These are phyloP conservation scores for Nothophoma quercina DNA, from an alignment of 2,329 filamentous ascomycete species.

Conservation along the genomic window DNA sequence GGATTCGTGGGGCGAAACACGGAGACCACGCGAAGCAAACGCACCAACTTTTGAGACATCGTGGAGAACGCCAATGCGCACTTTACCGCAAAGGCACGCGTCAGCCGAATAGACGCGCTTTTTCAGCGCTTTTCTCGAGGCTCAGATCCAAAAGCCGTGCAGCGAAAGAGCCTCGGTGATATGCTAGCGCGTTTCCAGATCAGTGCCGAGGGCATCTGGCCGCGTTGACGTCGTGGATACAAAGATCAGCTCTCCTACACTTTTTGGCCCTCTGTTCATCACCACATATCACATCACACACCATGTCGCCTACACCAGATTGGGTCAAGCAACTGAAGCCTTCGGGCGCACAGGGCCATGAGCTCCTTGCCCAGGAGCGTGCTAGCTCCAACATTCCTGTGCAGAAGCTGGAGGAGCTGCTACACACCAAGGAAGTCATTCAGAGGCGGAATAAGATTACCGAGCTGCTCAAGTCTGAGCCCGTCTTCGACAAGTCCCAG, in stretches of 20 bases:
- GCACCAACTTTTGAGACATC: conserved; percentile 4
- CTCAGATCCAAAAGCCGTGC: conserved; percentile 2
- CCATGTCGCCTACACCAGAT: conserved; percentile 58
- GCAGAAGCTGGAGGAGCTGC: conserved; percentile 70
- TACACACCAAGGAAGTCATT: conserved; percentile 72
- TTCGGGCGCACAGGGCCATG: conserved; percentile 71
- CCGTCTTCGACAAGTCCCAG: conserved; percentile 78
- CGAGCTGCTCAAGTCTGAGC: conserved; percentile 69
- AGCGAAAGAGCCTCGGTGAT: conserved; percentile 30
- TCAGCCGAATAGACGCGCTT: conserved; percentile 16
- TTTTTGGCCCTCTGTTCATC: conserved; percentile 15
- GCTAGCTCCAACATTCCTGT: conserved; percentile 71
- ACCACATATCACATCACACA: conserved; percentile 9
- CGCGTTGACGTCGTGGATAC: conserved; percentile 23
- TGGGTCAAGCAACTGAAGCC: conserved; percentile 74
- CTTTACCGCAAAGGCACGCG: conserved; percentile 12
- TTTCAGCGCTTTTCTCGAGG: conserved; percentile 8
- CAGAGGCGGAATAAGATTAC: conserved; percentile 68
- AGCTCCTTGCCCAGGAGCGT: conserved; percentile 74
- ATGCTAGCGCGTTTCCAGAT: conserved; percentile 29
- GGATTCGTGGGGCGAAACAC: conserved; percentile 14
- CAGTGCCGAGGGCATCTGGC: conserved; percentile 35
- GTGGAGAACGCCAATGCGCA: conserved; percentile 13
- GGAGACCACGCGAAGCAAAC: conserved; percentile 6
- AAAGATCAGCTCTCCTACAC: conserved; percentile 10